phyloP scores from a whole-genome alignment of 371 early-diverging fungal species.

The Zopfochytrium polystomum region DNA sequence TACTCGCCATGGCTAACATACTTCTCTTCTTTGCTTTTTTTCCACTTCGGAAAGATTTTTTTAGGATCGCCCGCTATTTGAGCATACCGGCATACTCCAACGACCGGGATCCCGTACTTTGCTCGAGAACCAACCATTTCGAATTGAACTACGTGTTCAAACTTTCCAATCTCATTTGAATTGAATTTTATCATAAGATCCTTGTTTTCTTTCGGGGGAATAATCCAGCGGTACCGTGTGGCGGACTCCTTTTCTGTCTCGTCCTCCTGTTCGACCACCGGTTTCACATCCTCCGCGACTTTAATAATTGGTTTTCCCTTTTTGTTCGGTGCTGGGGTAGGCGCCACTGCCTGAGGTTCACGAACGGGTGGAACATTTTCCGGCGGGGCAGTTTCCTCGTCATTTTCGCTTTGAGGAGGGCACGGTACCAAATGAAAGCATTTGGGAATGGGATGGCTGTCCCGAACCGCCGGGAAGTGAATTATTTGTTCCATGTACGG shows the following conservation, averaged over 20 bases:
- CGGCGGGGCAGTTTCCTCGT: too few species aligned
- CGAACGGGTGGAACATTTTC: too few species aligned
- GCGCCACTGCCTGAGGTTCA: not conserved
- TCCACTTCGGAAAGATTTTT: conserved; percentile 46
- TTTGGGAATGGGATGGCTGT: conserved; percentile 7
- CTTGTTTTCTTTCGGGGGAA: conserved; percentile 47
- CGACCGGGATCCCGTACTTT: conserved; percentile 33
- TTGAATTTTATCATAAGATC: conserved; percentile 47
- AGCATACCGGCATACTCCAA: conserved; percentile 50
- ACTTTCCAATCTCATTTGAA: conserved; percentile 48
- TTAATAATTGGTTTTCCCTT: conserved; percentile 22
- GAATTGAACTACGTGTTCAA: conserved; percentile 45
- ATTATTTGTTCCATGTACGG: conserved; percentile 42
- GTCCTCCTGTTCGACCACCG: conserved; percentile 37
- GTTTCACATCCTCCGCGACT: conserved; percentile 38
- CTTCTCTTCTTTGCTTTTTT: conserved; percentile 45
- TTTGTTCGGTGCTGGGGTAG: too few species aligned
- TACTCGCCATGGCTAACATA: conserved; percentile 48
- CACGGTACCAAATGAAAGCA: conserved; percentile 27
- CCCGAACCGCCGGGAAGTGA: conserved; percentile 33
- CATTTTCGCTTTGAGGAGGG: conserved; percentile 29
- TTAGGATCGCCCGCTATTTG: conserved; percentile 41
- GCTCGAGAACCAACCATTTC: conserved; percentile 39
- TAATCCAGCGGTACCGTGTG: conserved; percentile 47
- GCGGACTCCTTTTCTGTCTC: conserved; percentile 36